Base-by-base conservation (phyloP, 768 basidiomycete genomes). In the Inosperma sp. region DNA sequence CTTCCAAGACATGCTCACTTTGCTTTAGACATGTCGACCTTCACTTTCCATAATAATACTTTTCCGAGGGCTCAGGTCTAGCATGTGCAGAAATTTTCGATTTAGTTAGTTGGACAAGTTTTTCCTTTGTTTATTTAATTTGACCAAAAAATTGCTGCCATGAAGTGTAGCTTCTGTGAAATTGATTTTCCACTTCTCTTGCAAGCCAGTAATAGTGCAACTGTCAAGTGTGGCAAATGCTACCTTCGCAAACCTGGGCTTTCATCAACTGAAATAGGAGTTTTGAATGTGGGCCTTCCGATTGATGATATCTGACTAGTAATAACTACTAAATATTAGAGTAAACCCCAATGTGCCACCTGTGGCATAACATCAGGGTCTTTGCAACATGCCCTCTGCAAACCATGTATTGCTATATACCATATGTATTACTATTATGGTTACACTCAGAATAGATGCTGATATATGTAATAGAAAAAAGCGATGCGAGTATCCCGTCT, bases 1-100 rank as follows among this genome's bases (percentile, higher is more conserved):
- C 0, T 70, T 67, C 33, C 17, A 22, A 7, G 5, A 26, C 2
- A 22, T 60, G 35, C 40, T 57, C 2, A 14, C 40, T 6, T 29
- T 49, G 21, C 34, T 36, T 25, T 41, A 41, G 39, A 40, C 12
- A 21, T 37, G n/a, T n/a, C n/a, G n/a, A n/a, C n/a, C n/a, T 7
- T 17, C 36, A 37, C 22, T 40, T 40, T 12, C 22, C 22, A 40
- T 7, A 14, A 13, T 40, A 5, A 23, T 22, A 41, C 14, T n/a
- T 7, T 23, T 2, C 16, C 12, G 16, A n/a, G n/a, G n/a, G n/a
- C n/a, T n/a, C n/a, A n/a, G n/a, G n/a, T 40, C 23, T 43, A n/a
- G 27, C 42, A 44, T 8, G 42, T 44, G 42, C n/a, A n/a, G n/a
- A n/a, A n/a, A n/a, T n/a, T n/a, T n/a, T n/a, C n/a, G n/a, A n/a